Conservation (phyloP, 176 grass and related monocot species). For the Triticum urartu region DNA sequence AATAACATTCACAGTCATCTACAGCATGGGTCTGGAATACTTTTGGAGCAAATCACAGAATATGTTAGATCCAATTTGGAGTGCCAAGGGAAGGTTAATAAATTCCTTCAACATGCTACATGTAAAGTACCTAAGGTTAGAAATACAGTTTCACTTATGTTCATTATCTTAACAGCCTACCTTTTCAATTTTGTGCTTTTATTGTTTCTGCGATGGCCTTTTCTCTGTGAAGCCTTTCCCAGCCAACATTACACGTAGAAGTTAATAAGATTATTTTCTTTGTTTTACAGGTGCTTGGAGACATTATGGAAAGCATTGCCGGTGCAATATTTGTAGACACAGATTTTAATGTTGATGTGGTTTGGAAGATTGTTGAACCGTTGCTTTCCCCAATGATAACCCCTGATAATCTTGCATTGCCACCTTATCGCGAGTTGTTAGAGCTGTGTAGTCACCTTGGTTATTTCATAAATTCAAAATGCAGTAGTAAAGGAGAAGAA, state of each 20-base stretch:
- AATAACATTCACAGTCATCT: constrained; percentile 75
- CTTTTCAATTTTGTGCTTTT: not conserved
- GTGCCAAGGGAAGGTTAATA: constrained; percentile 34
- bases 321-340: constrained; percentile 80
- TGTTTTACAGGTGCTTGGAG: constrained; percentile 71
- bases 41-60: constrained; percentile 78
- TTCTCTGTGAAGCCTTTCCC: not conserved
- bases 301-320: constrained; percentile 87
- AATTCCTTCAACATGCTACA: constrained; percentile 42
- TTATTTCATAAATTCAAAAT: constrained; percentile 70
- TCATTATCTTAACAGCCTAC: not conserved
- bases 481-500: constrained; percentile 54
- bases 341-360: constrained; percentile 63
- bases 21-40: constrained; percentile 81
- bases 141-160: constrained; percentile 13
- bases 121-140: constrained; percentile 84
- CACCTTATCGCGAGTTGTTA: constrained; percentile 76
- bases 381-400: constrained; percentile 87
- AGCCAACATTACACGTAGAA: not conserved
- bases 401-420: constrained; percentile 81
- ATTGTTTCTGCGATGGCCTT: constrained; percentile 17
- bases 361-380: constrained; percentile 78
- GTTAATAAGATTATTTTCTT: constrained; percentile 20
- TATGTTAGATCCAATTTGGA: constrained; percentile 56
- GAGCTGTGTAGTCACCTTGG: constrained; percentile 83